Conservation (phyloP, 2,329 filamentous ascomycete genomes). For the Botrytis byssoidea region DNA sequence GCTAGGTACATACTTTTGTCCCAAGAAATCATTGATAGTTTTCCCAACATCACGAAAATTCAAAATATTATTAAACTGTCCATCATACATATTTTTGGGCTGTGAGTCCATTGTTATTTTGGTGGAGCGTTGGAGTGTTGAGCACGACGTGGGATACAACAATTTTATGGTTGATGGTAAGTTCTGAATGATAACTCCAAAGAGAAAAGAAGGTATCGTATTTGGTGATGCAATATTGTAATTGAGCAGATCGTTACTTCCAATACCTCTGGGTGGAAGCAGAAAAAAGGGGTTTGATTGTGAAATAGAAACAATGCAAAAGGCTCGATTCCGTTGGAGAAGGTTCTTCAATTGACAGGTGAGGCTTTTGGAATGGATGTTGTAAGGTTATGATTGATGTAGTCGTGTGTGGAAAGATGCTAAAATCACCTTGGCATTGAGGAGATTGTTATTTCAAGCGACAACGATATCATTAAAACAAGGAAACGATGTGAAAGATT, state of each 20-base stretch:
- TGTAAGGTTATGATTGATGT: background rate
- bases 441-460: background rate
- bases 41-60: conserved; percentile 78
- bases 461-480: background rate
- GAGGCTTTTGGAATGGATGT: background rate
- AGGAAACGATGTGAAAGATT: background rate
- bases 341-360: too few relatives aligned
- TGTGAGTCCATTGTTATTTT: background rate
- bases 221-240: background rate
- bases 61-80: conserved; percentile 55
- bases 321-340: background rate
- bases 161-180: background rate
- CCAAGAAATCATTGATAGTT: conserved; percentile 60
- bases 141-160: background rate
- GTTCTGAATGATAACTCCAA: background rate
- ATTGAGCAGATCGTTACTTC: background rate
- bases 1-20: conserved; percentile 49
- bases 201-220: background rate
- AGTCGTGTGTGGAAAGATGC: background rate
- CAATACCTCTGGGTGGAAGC: background rate
- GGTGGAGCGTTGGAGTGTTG: background rate
- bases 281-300: background rate
- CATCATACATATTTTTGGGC: conserved; percentile 6
- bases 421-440: background rate
- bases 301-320: background rate